Percentiles rank a stretch among this genome's conserved stretches.
Evolutionary conservation across 78 protist genomes (phyloP).

Genomic region (Dictyostelium intermedium): DNA sequence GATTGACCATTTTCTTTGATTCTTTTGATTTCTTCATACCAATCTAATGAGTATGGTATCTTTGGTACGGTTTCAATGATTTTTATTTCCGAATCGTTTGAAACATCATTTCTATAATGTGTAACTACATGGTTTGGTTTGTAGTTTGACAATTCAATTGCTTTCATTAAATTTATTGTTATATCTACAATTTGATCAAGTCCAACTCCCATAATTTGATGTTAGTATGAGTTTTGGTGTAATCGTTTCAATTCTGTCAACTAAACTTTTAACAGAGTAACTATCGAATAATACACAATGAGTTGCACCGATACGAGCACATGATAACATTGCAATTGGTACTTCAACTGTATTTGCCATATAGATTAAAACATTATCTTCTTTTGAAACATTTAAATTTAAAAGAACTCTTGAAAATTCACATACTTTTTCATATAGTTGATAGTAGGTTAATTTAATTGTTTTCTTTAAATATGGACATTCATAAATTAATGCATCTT

Average conservation of each 20-base stretch:
- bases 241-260: conserved; percentile 76
- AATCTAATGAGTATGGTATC: background rate
- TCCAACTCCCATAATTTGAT: conserved; percentile 44
- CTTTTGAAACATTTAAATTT: conserved; percentile 82
- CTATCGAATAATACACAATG: conserved; percentile 12
- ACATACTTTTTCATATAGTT: conserved; percentile 66
- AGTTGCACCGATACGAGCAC: conserved; percentile 95
- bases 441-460: background rate
- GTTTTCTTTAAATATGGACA: conserved; percentile 2
- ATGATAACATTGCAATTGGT: conserved; percentile 92
- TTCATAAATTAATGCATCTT: conserved; percentile 37
- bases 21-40: background rate
- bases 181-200: background rate
- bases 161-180: background rate
- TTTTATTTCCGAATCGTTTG: background rate
- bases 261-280: background rate
- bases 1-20: background rate
- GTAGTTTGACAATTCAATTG: conserved; percentile 18
- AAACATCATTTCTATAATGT: background rate
- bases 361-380: conserved; percentile 92
- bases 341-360: conserved; percentile 90
- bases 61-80: background rate
- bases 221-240: conserved; percentile 75
- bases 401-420: conserved; percentile 85
- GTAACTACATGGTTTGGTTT: conserved; percentile 4